Base-by-base conservation (phyloP, 768 basidiomycete species). In the Naganishia onofrii region DNA sequence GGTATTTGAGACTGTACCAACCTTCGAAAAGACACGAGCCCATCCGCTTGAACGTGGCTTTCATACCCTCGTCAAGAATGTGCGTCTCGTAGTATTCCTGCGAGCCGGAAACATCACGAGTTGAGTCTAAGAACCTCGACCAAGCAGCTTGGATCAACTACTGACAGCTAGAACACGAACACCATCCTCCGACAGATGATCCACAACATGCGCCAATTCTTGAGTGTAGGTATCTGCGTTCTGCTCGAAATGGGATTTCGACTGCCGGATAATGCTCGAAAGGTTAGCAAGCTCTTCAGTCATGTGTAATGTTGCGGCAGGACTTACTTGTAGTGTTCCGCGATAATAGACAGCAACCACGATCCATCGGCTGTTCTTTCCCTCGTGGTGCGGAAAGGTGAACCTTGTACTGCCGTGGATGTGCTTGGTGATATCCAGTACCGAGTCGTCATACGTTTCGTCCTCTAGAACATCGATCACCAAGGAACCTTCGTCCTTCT, bases 171-270 rank as follows among this genome's bases (percentile, higher is more conserved):
- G 17, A 26, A 21, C 34, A 15, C 15, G n/a, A 4, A 64, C 60
- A 28, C 60, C 60, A 44, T 64, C 60, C 26, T 64, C 42, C 26
- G 60, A 64, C 34, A 64, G 42, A 64, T 64, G 60, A n/a, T 64
- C 60, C 8, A 64, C 60, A 3, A 64, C 60, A 26, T 64, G 60
- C 2, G 60, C 32, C 13, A 64, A 17, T 28, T 34, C 34, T 17
- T 64, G 34, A 10, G 60, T 36, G 42, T 36, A 64, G 9, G 32
- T 34, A 28, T 38, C 28, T 7, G 34, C 60, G 23, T 64, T 64
- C 42, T 64, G 36, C 60, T 64, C 60, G 23, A 64, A 64, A 17
- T 28, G 28, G 15, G 60, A 36, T 26, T 64, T 64, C 2, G 60
- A 38, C 60, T 64, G 8, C 21, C n/a, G 3, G 1, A n/a, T 19